Base-by-base conservation (phyloP, 108 stramenopile genomes). In the Parietichytrium sp. region DNA sequence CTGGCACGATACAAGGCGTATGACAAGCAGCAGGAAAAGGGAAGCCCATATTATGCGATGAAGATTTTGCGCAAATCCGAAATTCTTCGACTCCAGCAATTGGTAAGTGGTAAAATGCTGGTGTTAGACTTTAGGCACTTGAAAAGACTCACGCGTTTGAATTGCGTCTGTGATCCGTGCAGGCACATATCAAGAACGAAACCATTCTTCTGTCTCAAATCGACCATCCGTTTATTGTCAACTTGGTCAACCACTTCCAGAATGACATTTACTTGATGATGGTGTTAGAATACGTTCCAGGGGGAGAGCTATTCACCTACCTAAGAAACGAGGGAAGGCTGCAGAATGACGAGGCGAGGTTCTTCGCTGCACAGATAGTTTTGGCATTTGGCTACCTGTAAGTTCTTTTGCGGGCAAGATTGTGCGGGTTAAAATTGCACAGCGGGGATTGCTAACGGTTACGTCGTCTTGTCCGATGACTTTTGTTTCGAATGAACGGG, bases 391-490 rank as follows among this genome's bases (percentile, higher is more conserved):
- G 61, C 42, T 72, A 72, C 20, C 10, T 72, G 2, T 87, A 92
- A n/a, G n/a, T n/a, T n/a, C n/a, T n/a, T n/a, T n/a, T 79, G 26
- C 47, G 53, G 49, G 54, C 79, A 45, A 88, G 42, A 96, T 99
- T 53, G 92, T 93, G 4, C 96, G 96, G 85, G 93, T 95, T 29
- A 95, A 97, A 83, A 83, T 97, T 80, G 96, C 95, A 83, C 94
- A 94, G 4, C 95, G 95, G 83, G 96, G 96, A 85, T 88, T 94
- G 4, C 81, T 97, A 42, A 85, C 96, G 20, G 95, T 95, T 83
- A 86, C 79, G 26, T 84, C 87, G 12, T n/a, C n/a, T n/a, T n/a
- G n/a, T n/a, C n/a, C n/a, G n/a, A n/a, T n/a, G n/a, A n/a, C n/a
- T n/a, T n/a, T n/a, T n/a, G n/a, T n/a, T n/a, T n/a, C n/a, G n/a